These are phyloP conservation scores for Neofusicoccum sp. DNA, from an alignment of 2,329 filamentous ascomycete genomes.

Conservation along the genomic window DNA sequence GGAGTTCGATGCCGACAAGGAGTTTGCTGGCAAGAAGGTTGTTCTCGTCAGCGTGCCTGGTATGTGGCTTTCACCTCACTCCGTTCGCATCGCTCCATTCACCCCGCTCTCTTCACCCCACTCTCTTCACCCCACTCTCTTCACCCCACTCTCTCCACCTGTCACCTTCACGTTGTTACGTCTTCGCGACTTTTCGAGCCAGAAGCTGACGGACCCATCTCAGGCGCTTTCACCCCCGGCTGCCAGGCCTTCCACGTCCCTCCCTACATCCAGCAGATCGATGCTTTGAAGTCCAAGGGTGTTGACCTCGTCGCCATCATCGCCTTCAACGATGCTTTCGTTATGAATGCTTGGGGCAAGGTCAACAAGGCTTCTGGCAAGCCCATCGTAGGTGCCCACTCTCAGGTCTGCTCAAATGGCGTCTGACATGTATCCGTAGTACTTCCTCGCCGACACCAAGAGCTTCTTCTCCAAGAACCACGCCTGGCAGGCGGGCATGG, in stretches of 20 bases:
- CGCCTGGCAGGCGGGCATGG: conserved; percentile 67
- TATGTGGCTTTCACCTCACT: conserved; percentile 26
- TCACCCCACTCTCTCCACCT: neutral
- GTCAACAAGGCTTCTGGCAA: conserved; percentile 76
- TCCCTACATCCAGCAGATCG: conserved; percentile 71
- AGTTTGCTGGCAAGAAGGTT: conserved; percentile 69
- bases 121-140: neutral
- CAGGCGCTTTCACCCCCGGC: conserved; percentile 80
- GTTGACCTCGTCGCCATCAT: conserved; percentile 80
- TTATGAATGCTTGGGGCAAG: conserved; percentile 90
- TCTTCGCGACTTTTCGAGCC: neutral
- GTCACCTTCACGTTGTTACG: neutral
- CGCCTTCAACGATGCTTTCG: conserved; percentile 79
- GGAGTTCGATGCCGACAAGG: conserved; percentile 76
- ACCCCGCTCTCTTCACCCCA: neutral
- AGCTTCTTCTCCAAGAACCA: conserved; percentile 73
- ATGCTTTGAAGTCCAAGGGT: conserved; percentile 72
- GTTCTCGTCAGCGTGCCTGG: conserved; percentile 68
- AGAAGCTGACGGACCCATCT: neutral
- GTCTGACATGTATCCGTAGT: conserved; percentile 36
- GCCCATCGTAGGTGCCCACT: conserved; percentile 53
- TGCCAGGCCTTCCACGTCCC: conserved; percentile 81
- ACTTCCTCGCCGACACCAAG: conserved; percentile 75
- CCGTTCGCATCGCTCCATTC: neutral
- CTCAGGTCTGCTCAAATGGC: neutral